phyloP scores from a whole-genome alignment of 1,284 basidiomycete genomes.

The Trametes versicolor region DNA sequence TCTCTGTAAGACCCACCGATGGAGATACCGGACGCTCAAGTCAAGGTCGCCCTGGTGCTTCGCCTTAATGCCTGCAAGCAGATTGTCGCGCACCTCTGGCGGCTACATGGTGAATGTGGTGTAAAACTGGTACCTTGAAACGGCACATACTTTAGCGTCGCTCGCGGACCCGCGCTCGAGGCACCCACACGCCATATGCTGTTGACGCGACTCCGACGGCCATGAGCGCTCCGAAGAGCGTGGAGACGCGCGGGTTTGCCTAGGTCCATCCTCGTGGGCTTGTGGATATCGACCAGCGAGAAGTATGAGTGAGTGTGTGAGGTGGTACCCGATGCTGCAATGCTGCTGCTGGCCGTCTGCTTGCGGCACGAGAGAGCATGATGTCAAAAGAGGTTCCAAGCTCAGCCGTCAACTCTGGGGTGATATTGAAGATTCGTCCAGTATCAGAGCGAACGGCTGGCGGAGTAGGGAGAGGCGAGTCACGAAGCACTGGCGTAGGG shows the following conservation, averaged over 20 bases:
- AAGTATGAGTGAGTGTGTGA: background rate
- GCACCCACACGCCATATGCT: constrained; percentile 64
- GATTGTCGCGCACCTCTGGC: constrained; percentile 64
- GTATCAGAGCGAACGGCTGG: no score
- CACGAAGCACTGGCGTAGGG: no score
- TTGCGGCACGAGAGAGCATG: constrained; percentile 7
- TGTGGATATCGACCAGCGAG: constrained; percentile 3
- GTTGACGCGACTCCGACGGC: constrained; percentile 58
- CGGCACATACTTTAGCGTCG: constrained; percentile 26
- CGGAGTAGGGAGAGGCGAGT: no score
- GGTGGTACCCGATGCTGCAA: background rate
- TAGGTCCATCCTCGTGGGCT: constrained; percentile 22
- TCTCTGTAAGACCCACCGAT: constrained; percentile 50
- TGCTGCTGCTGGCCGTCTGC: background rate
- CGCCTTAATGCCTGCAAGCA: constrained; percentile 72
- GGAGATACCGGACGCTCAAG: constrained; percentile 63
- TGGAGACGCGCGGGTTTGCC: constrained; percentile 48
- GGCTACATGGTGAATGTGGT: constrained; percentile 73
- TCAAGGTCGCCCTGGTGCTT: constrained; percentile 68
- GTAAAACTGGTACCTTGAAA: constrained; percentile 70
- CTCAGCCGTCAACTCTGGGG: background rate
- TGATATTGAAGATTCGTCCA: no score
- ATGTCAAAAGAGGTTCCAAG: background rate
- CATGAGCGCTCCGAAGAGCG: constrained; percentile 59
- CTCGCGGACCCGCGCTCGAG: constrained; percentile 7